Percentiles rank a stretch among this genome's conserved stretches.
phyloP scores from a whole-genome alignment of 805 yeast species.

The Yarrowia yakushimensis region DNA sequence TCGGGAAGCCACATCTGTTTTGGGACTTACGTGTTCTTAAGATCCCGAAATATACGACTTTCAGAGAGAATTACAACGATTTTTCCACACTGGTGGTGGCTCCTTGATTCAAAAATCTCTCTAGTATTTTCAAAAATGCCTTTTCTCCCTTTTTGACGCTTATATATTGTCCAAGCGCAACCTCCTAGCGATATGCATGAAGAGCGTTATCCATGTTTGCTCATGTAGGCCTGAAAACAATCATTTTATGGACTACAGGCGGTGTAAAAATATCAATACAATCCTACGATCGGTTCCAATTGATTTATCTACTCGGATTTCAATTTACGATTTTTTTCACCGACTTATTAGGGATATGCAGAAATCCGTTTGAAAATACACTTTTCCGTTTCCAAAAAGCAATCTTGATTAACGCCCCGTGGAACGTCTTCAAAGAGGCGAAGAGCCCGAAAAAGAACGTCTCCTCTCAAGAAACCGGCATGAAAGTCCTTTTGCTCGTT shows the following conservation, averaged over 20 bases:
- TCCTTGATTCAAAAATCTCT: no score
- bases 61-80: not conserved
- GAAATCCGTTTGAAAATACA: not conserved
- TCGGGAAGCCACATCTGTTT: not conserved
- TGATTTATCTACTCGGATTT: not conserved
- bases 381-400: not conserved
- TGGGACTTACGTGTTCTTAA: not conserved
- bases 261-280: no score
- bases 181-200: not conserved
- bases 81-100: no score
- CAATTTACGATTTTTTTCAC: not conserved
- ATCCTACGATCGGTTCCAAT: not conserved
- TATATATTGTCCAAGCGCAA: no score
- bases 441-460: not conserved
- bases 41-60: not conserved
- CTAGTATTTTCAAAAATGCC: no score
- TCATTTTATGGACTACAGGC: not conserved
- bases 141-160: no score
- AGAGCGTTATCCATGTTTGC: not conserved
- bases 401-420: not conserved
- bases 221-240: not conserved
- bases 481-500: not conserved
- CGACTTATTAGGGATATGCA: not conserved
- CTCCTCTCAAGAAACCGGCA: not conserved
- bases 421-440: not conserved